phyloP scores from a whole-genome alignment of 176 grass and related monocot species.

The Cenchrus americanus region DNA sequence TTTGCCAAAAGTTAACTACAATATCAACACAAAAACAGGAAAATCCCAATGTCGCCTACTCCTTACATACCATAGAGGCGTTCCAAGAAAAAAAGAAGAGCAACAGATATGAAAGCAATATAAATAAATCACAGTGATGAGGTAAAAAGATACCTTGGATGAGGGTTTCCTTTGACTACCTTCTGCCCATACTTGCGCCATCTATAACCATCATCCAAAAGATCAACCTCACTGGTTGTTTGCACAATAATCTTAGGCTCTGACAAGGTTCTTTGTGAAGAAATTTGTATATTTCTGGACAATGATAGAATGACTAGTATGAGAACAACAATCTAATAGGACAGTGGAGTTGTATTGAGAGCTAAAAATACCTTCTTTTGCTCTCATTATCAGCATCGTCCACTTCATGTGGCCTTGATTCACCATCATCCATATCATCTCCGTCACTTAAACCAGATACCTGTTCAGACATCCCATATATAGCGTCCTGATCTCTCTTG shows the following conservation, averaged over 20 bases:
- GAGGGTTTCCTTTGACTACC: constrained; percentile 96
- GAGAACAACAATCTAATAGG: constrained; percentile 11
- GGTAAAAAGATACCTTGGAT: constrained; percentile 70
- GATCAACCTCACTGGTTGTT: constrained; percentile 98
- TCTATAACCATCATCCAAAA: constrained; percentile 98
- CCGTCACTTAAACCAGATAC: constrained; percentile 72
- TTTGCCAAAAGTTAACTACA: not conserved
- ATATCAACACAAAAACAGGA: not conserved
- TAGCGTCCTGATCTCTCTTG: constrained; percentile 61
- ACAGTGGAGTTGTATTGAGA: constrained; percentile 26
- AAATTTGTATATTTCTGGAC: constrained; percentile 66
- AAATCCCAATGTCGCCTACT: not conserved
- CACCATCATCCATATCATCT: constrained; percentile 73
- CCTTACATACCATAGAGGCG: not conserved
- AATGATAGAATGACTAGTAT: constrained; percentile 23
- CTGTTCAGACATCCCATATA: constrained; percentile 75
- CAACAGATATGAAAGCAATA: not conserved
- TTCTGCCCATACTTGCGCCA: constrained; percentile 99
- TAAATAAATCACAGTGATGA: constrained; percentile 6
- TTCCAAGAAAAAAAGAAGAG: not conserved
- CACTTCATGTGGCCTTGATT: constrained; percentile 51
- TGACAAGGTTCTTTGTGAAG: constrained; percentile 69
- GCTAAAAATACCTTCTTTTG: constrained; percentile 67
- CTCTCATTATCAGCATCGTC: constrained; percentile 52
- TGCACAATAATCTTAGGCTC: constrained; percentile 87